Conservation (phyloP, 1,284 basidiomycete species). For the Moesziomyces globuligerus region DNA sequence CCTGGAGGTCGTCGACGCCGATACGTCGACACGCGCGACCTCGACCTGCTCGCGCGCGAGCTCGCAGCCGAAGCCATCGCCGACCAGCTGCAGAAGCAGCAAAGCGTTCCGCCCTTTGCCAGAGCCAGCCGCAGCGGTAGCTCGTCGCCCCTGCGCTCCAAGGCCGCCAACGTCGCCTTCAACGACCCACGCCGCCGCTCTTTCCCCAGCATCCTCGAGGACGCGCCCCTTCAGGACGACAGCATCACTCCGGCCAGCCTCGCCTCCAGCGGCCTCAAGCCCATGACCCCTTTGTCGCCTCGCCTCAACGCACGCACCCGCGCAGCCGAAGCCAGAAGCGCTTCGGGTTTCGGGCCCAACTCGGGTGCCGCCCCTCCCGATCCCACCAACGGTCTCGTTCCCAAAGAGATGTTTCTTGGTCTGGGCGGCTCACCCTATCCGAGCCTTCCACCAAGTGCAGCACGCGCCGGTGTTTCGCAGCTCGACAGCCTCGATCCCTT, state of each 20-base stretch:
- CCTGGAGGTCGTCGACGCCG: slow-evolving; percentile 39
- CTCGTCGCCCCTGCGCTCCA: slow-evolving; percentile 39
- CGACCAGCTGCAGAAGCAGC: slow-evolving; percentile 27
- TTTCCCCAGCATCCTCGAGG: slow-evolving; percentile 46
- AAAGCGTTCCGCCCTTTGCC: slow-evolving; percentile 25
- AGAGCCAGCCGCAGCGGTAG: slow-evolving; percentile 40
- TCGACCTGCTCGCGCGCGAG: slow-evolving; percentile 54
- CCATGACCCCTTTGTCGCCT: slow-evolving; percentile 24
- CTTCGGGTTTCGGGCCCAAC: not conserved
- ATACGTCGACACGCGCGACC: slow-evolving; percentile 53
- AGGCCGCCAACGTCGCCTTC: slow-evolving; percentile 12
- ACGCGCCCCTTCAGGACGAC: slow-evolving; percentile 33
- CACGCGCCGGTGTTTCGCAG: not conserved
- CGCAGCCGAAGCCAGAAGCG: not conserved
- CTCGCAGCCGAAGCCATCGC: slow-evolving; percentile 56
- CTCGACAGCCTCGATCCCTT: slow-evolving; percentile 44
- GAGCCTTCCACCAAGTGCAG: slow-evolving; percentile 16
- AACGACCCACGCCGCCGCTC: slow-evolving; percentile 45
- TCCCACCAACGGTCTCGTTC: slow-evolving; percentile 28
- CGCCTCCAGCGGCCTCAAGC: slow-evolving; percentile 19
- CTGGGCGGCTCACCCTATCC: slow-evolving; percentile 57
- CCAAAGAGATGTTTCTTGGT: slow-evolving; percentile 54
- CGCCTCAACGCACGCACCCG: slow-evolving; percentile 4
- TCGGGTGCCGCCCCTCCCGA: slow-evolving; percentile 5
- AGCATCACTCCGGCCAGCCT: slow-evolving; percentile 9